phyloP scores from a whole-genome alignment of 805 yeast genomes.

The Maudiozyma bulderi region DNA sequence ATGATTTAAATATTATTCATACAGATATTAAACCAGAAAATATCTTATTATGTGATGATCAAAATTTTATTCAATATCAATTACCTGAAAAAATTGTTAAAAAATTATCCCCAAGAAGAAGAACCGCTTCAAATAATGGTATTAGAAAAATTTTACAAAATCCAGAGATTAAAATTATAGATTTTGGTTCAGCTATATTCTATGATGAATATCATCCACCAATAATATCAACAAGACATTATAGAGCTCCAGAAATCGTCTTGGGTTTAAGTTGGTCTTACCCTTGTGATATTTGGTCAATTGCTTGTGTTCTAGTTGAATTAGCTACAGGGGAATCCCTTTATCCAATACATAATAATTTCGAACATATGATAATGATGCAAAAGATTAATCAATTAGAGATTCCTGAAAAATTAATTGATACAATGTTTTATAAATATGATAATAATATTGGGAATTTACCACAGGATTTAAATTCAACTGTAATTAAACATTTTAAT shows the following conservation, averaged over 20 bases:
- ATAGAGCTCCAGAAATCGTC: slow-evolving; percentile 94
- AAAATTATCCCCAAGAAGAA: slow-evolving; percentile 22
- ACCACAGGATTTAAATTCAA: slow-evolving; percentile 25
- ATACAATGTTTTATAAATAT: slow-evolving; percentile 27
- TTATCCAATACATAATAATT: slow-evolving; percentile 88
- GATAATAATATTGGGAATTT: slow-evolving; percentile 25
- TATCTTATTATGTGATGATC: slow-evolving; percentile 43
- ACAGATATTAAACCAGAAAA: slow-evolving; percentile 97
- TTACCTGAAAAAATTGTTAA: slow-evolving; percentile 14
- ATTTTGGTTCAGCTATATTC: slow-evolving; percentile 95
- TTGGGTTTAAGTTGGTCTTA: slow-evolving; percentile 94
- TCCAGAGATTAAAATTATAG: slow-evolving; percentile 82
- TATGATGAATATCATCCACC: slow-evolving; percentile 89
- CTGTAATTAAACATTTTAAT: slow-evolving; percentile 27
- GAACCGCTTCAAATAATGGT: slow-evolving; percentile 25
- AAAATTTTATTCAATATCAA: slow-evolving; percentile 14
- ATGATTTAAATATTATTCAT: slow-evolving; percentile 82
- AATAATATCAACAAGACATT: slow-evolving; percentile 90
- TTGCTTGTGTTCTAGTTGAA: slow-evolving; percentile 90
- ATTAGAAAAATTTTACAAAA: slow-evolving; percentile 40
- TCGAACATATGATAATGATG: slow-evolving; percentile 93
- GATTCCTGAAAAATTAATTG: slow-evolving; percentile 33
- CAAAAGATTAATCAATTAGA: slow-evolving; percentile 58
- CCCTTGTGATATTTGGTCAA: slow-evolving; percentile 95
- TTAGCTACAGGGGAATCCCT: slow-evolving; percentile 88